Evolutionary conservation across 495 filamentous ascomycete species (phyloP).

Genomic region (Penicillium paradoxum): DNA sequence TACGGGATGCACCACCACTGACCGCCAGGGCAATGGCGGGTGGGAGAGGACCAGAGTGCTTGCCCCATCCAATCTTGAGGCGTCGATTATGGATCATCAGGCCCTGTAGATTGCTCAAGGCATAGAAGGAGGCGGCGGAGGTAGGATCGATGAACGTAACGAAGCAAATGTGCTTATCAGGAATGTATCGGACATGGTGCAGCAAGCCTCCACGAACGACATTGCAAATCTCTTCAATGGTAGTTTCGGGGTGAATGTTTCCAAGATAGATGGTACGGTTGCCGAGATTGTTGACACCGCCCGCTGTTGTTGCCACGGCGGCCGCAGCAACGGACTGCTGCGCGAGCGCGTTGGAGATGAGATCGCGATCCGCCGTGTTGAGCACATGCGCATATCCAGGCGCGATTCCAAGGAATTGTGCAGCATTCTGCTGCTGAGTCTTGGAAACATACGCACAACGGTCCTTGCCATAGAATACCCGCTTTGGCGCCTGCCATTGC

Average conservation of each 20-base stretch:
- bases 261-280: conserved; percentile 97
- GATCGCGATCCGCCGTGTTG: conserved; percentile 89
- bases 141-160: conserved; percentile 99
- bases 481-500: conserved; percentile 92
- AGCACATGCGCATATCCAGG: conserved; percentile 96
- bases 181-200: conserved; percentile 98
- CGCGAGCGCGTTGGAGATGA: conserved; percentile 91
- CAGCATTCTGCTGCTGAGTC: conserved; percentile 98
- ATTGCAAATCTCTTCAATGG: conserved; percentile 97
- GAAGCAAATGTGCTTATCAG: conserved; percentile 99
- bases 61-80: conserved; percentile 98
- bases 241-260: conserved; percentile 98
- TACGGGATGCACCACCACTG: conserved; percentile 87
- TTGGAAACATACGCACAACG: conserved; percentile 98
- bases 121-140: conserved; percentile 95
- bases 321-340: conserved; percentile 97
- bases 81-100: conserved; percentile 99
- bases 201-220: conserved; percentile 89
- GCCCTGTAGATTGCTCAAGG: conserved; percentile 91
- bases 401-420: conserved; percentile 95
- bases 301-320: conserved; percentile 91
- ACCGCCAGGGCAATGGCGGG: conserved; percentile 95
- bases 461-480: conserved; percentile 98
- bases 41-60: conserved; percentile 95
- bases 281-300: conserved; percentile 93